phyloP scores from a whole-genome alignment of 2,329 filamentous ascomycete species.

The Neonectria hederae region DNA sequence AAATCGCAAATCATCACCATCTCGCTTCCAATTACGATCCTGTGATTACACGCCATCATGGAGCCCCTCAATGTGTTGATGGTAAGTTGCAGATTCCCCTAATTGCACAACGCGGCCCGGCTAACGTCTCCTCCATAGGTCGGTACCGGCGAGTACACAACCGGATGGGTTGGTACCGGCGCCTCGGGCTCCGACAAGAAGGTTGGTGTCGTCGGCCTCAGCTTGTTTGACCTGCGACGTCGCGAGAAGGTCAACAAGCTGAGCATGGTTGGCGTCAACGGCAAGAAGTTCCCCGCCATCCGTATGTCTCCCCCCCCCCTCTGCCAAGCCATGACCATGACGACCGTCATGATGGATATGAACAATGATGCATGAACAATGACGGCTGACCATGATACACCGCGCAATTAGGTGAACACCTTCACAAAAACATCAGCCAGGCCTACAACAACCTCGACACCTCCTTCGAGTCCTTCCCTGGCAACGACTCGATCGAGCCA shows the following conservation, averaged over 20 bases:
- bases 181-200: conserved; percentile 94
- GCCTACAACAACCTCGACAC: conserved; percentile 91
- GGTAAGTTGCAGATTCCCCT: conserved; percentile 54
- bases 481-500: conserved; percentile 76
- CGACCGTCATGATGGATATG: background rate
- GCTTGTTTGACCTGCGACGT: conserved; percentile 86
- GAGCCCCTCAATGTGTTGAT: conserved; percentile 74
- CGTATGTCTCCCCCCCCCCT: conserved; percentile 62
- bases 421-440: conserved; percentile 85
- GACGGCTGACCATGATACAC: conserved; percentile 20
- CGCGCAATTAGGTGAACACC: conserved; percentile 71
- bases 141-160: conserved; percentile 96
- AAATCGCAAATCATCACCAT: background rate
- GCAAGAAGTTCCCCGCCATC: conserved; percentile 90
- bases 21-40: conserved; percentile 3
- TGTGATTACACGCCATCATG: conserved; percentile 49
- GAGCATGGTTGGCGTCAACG: conserved; percentile 90
- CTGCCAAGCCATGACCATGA: background rate
- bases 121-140: conserved; percentile 60
- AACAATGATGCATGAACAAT: background rate
- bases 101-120: background rate
- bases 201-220: conserved; percentile 90
- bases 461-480: conserved; percentile 84
- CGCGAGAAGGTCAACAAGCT: conserved; percentile 88
- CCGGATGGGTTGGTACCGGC: conserved; percentile 86